Base-by-base conservation (phyloP, 1,284 basidiomycete genomes). In the Rhizoctonia solani region DNA sequence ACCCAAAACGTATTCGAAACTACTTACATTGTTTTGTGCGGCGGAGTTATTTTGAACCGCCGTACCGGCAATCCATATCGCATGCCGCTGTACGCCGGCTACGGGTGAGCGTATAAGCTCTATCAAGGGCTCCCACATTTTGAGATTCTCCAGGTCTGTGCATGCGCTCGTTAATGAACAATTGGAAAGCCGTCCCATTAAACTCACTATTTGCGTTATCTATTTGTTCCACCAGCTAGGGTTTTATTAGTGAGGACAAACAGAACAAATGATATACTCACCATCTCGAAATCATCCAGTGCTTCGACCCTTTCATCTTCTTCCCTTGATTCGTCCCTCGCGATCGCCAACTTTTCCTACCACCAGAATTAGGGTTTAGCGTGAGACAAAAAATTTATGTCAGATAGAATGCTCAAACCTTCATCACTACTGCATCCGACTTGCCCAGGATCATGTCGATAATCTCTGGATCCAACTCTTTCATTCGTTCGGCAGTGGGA, bases 271-370 rank as follows among this genome's bases (percentile, higher is more conserved):
- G 34, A 42, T 4, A 11, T 2, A 75, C 79, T 70, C 66, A 93
- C 93, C 94, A 98, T 94, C 79, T 99, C 97, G 65, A 98, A 84
- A 76, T 98, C 87, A 78, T 99, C 96, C 72, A 98, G 81, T 0
- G 96, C 95, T 19, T 84, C 80, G 54, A 93, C 79, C 32, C 93
- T 78, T 19, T 87, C 85, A 46, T 89, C 87, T 68, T 92, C 85
- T 29, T 79, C 77, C 44, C 81, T 81, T 25, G 74, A 79, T 32
- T 81, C 78, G 74, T 96, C 89, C n/a, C 84, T 74, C 1, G 93
- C 92, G 59, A 86, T 77, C 1, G 81, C 81, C 75, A 96, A 81
- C 71, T 90, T 88, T 74, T 96, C 93, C 75, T 74, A 47, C n/a
- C 13, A 14, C 13, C 9, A 13, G n/a, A 1, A 29, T 58, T 25